A percentile compares a stretch with the other conserved stretches of the same genome.
These are phyloP conservation scores for Candida cerambycidarum DNA, from an alignment of 805 yeast species.

Conservation along the genomic window DNA sequence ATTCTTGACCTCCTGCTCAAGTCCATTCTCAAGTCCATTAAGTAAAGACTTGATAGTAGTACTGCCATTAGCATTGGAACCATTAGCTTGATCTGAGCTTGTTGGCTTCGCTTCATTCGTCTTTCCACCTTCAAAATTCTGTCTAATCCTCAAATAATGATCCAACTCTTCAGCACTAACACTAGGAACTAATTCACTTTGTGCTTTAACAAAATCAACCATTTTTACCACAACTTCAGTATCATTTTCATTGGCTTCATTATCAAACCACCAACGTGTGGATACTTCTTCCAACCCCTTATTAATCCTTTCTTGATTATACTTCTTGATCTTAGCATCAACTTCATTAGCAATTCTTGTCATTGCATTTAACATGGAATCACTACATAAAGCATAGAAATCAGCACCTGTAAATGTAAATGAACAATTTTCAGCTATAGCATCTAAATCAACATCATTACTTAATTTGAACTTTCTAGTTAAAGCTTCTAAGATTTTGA, in stretches of 20 bases:
- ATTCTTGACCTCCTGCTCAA: no score
- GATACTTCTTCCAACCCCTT: slow-evolving; percentile 48
- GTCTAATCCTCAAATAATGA: slow-evolving; percentile 78
- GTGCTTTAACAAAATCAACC: slow-evolving; percentile 79
- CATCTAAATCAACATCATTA: slow-evolving; percentile 55
- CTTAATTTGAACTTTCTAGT: slow-evolving; percentile 76
- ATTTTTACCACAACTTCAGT: slow-evolving; percentile 63
- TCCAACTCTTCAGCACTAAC: slow-evolving; percentile 84
- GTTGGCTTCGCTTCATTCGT: not conserved
- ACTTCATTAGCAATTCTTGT: slow-evolving; percentile 78
- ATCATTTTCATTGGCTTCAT: slow-evolving; percentile 67
- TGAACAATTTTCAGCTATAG: slow-evolving; percentile 70
- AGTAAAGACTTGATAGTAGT: not conserved
- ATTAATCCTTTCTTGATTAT: slow-evolving; percentile 38
- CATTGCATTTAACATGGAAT: slow-evolving; percentile 96
- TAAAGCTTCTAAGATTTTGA: slow-evolving; percentile 80
- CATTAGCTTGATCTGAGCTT: no score
- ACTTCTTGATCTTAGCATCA: slow-evolving; percentile 59
- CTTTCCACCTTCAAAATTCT: slow-evolving; percentile 75
- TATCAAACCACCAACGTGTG: slow-evolving; percentile 89
- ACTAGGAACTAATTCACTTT: slow-evolving; percentile 69
- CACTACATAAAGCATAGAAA: slow-evolving; percentile 93
- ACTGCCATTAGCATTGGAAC: not conserved
- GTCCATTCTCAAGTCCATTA: no score
- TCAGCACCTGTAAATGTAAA: slow-evolving; percentile 98